Evolutionary conservation across 2,329 filamentous ascomycete species (phyloP).

Genomic region (Chrysoporthe puriensis): DNA sequence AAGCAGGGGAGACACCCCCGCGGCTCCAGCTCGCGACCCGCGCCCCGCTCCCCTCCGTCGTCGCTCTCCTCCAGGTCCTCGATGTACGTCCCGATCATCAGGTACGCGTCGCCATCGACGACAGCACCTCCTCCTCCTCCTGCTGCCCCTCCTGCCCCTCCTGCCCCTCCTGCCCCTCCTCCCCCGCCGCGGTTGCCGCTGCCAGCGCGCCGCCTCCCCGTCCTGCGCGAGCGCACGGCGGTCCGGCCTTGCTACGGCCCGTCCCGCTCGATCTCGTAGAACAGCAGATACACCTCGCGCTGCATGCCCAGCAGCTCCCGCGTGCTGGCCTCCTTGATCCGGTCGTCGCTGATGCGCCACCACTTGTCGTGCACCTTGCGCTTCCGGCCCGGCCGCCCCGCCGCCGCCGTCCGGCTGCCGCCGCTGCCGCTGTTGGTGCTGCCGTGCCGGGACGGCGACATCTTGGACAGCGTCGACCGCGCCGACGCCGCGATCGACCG

Average conservation of each 20-base stretch:
- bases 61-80: conserved; percentile 6
- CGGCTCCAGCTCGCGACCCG: not conserved
- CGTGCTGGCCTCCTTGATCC: conserved; percentile 92
- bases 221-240: not conserved
- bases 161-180: not conserved
- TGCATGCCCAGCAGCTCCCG: conserved; percentile 91
- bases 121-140: too few relatives aligned
- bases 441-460: conserved; percentile 44
- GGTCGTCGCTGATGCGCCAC: conserved; percentile 99
- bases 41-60: not conserved
- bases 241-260: conserved; percentile 24
- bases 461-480: conserved; percentile 55
- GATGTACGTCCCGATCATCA: conserved; percentile 6
- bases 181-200: not conserved
- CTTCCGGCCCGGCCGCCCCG: conserved; percentile 41
- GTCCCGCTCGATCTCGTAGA: conserved; percentile 81
- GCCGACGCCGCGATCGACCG: conserved; percentile 61
- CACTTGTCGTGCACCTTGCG: conserved; percentile 73
- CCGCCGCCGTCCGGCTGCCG: conserved; percentile 31
- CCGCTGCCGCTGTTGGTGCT: conserved; percentile 35
- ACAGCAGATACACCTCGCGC: conserved; percentile 91
- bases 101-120: not conserved
- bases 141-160: too few relatives aligned
- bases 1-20: conserved; percentile 10
- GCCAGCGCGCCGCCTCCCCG: not conserved